Evolutionary conservation across 83 land plant genomes (phyloP), one percentile per base, ranked within the genome.

Genomic region (Picea abies): DNA sequence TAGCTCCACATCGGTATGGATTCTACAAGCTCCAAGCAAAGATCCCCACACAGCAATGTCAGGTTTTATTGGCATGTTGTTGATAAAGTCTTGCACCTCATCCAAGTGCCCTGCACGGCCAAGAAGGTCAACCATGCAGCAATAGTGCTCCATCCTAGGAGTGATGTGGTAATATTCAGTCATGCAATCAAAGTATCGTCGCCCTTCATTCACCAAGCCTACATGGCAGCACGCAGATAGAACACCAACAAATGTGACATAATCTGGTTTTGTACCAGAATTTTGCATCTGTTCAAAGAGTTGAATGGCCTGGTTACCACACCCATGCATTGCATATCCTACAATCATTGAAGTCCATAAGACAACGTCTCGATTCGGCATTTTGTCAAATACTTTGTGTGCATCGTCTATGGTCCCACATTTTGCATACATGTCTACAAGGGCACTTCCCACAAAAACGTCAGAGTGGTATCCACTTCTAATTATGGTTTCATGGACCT

Each of bases 101-200:
- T 66, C 69, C 69, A 66, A 66, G 26, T 25, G 23, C 23, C 69
- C 69, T 22, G 69, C 69, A n/a, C 69, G 69, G 69, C 69, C 69
- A 66, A 66, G 26, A 66, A 66, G 69, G 10, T 66, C 69, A 66
- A 66, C 69, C 69, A 66, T 66, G 69, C 69, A 66, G 26, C 69
- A n/a, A 25, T 66, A 66, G 69, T 66, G 69, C 23, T 66, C 69
- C 23, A 25, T 66, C 26, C 26, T 66, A 66, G 69, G 69, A n/a
- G 11, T 66, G 9, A 66, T 66, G 69, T 25, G 26, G n/a, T 66
- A 20, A 66, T 66, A n/a, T 25, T 66, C 26, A n/a, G 2, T 66
- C 69, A 66, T 66, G 8, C 10, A 22, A 6, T 22, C 69, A 66
- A 66, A 66, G 26, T 22, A 66, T 25, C 12, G 23, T n/a, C 69